Conservation (phyloP, 2,329 filamentous ascomycete species). For the Didymella exigua region DNA sequence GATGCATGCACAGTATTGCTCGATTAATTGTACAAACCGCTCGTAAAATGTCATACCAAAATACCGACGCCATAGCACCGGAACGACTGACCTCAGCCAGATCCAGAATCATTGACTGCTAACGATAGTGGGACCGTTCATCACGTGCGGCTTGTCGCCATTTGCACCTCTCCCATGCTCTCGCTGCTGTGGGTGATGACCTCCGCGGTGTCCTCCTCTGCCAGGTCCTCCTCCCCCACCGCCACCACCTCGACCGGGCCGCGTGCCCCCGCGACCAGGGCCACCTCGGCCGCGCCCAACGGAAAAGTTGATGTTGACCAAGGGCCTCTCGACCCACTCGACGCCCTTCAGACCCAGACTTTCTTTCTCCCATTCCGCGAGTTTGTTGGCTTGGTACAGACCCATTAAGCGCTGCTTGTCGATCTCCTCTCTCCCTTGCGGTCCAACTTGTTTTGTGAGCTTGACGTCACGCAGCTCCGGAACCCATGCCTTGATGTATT, state of each 20-base stretch:
- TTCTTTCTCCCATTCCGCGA: slow-evolving; percentile 63
- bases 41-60: not conserved
- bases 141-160: slow-evolving; percentile 11
- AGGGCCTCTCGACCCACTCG: slow-evolving; percentile 69
- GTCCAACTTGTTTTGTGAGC: slow-evolving; percentile 26
- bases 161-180: slow-evolving; percentile 9
- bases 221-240: slow-evolving; percentile 7
- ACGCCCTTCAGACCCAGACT: slow-evolving; percentile 62
- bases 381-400: slow-evolving; percentile 73
- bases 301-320: slow-evolving; percentile 43
- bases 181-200: slow-evolving; percentile 10
- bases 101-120: slow-evolving; percentile 10
- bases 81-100: not conserved
- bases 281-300: slow-evolving; percentile 39
- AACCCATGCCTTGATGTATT: slow-evolving; percentile 76
- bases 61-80: slow-evolving; percentile 13
- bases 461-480: slow-evolving; percentile 66
- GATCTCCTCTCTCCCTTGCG: slow-evolving; percentile 32
- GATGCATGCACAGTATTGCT: not conserved
- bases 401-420: slow-evolving; percentile 56
- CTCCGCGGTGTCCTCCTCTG: slow-evolving; percentile 9
- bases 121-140: slow-evolving; percentile 13
- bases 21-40: not conserved
- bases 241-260: not conserved
- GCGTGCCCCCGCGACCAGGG: slow-evolving; percentile 11